Evolutionary conservation across 768 basidiomycete genomes (phyloP).

Genomic region (Naganishia antarctica): DNA sequence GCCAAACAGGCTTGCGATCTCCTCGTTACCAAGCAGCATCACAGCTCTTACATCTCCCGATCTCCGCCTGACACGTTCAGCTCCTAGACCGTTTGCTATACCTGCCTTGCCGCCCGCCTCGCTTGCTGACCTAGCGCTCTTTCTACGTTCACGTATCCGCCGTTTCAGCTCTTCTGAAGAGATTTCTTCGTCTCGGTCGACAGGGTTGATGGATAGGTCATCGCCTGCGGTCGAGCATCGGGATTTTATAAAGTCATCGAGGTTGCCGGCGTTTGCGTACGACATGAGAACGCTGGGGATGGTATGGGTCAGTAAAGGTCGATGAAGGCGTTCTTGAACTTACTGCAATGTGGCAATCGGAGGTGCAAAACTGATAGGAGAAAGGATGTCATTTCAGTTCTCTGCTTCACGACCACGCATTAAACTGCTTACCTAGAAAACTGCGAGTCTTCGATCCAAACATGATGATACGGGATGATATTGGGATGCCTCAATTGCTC

Average conservation of each 20-base stretch:
- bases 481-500: constrained; percentile 85
- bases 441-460: constrained; percentile 80
- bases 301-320: not conserved
- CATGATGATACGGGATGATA: constrained; percentile 91
- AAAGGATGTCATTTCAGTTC: not conserved
- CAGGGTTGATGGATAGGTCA: constrained; percentile 25
- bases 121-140: constrained; percentile 27
- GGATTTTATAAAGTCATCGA: constrained; percentile 46
- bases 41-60: constrained; percentile 55
- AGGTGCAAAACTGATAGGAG: constrained; percentile 63
- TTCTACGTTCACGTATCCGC: constrained; percentile 38
- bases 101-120: constrained; percentile 5
- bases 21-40: constrained; percentile 76
- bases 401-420: not conserved
- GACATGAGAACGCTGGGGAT: constrained; percentile 48
- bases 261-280: constrained; percentile 50
- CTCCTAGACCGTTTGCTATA: constrained; percentile 17
- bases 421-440: constrained; percentile 58
- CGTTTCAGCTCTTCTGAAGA: constrained; percentile 29
- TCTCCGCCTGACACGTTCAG: not conserved
- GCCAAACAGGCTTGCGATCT: constrained; percentile 70
- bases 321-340: constrained; percentile 44
- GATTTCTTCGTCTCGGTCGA: constrained; percentile 33
- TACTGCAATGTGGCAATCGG: constrained; percentile 82
- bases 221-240: constrained; percentile 34